Base-by-base conservation (phyloP, 1,284 basidiomycete genomes). In the Pterulicium gracile region DNA sequence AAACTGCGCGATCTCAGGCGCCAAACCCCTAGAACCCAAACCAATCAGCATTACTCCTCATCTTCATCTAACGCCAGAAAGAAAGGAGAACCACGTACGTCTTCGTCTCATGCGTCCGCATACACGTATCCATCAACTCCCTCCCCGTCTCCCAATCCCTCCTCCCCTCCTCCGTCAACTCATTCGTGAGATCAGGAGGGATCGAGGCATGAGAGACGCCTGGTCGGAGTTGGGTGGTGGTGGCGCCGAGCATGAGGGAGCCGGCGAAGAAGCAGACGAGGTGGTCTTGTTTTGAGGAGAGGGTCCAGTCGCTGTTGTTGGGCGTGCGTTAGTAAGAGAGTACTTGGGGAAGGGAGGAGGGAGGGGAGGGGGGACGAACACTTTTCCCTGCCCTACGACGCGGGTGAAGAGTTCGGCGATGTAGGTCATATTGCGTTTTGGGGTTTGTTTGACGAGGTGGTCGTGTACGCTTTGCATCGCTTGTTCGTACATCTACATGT, bases 111-210 rank as follows among this genome's bases (percentile, higher is more conserved):
- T 94, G 83, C 3, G 88, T 92, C 44, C 77, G 73, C 64, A 92
- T 70, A 62, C 90, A 95, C 1, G 85, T 86, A 58, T 82, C 75
- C 45, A 91, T 70, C 21, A 95, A 67, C 47, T 82, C 83, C 35
- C 76, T 66, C 1, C 91, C 91, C 13, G 84, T 73, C 22, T 70
- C 64, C 81, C 89, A 92, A 61, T 95, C 89, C 40, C 82, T 70
- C 55, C 64, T 64, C 14, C 79, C 79, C n/a, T 59, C 58, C 20
- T 59, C 53, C 0, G 73, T 68, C 2, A 87, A 66, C 55, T 81
- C 69, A 2, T 61, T 57, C 12, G 62, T 55, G 7, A 39, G 20
- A 20, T 62, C 64, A 1, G 80, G 81, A 1, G 79, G 81, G 2
- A 78, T 61, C 1, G 75, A 77, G 5, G 77, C 70, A 4, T 62